phyloP scores from a whole-genome alignment of 306 rosid species.

The Inga oerstediana region DNA sequence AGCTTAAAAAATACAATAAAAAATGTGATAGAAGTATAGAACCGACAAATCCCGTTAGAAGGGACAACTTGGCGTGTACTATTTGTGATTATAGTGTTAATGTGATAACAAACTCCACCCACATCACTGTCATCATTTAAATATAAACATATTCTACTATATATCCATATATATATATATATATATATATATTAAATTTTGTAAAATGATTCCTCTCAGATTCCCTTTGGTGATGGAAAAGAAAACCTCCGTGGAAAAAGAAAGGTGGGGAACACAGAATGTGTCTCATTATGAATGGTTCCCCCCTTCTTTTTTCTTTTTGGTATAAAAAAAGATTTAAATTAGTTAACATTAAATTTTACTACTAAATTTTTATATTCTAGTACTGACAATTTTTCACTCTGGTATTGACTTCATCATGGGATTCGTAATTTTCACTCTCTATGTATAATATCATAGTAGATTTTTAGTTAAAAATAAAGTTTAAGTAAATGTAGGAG shows the following conservation, averaged over 20 bases:
- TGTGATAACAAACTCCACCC: neutral
- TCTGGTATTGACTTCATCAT: neutral
- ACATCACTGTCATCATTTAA: neutral
- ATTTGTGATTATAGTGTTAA: neutral
- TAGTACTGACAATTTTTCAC: neutral
- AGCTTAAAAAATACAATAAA: neutral
- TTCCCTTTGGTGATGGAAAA: neutral
- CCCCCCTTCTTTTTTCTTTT: neutral
- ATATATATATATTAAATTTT: neutral
- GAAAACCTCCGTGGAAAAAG: neutral
- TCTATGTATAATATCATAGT: neutral
- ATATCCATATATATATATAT: no score
- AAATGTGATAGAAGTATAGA: neutral
- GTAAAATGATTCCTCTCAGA: neutral
- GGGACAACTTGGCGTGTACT: neutral
- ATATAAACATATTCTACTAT: neutral
- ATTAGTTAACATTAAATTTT: no score
- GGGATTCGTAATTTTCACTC: neutral
- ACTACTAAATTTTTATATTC: no score
- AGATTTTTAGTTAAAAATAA: no score
- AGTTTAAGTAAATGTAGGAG: neutral
- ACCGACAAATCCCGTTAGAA: constrained; percentile 1
- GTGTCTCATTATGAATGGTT: neutral
- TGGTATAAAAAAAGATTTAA: no score
- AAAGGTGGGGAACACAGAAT: neutral